Base-by-base conservation (phyloP, 768 basidiomycete species). In the Xerocomellus amylosporus region DNA sequence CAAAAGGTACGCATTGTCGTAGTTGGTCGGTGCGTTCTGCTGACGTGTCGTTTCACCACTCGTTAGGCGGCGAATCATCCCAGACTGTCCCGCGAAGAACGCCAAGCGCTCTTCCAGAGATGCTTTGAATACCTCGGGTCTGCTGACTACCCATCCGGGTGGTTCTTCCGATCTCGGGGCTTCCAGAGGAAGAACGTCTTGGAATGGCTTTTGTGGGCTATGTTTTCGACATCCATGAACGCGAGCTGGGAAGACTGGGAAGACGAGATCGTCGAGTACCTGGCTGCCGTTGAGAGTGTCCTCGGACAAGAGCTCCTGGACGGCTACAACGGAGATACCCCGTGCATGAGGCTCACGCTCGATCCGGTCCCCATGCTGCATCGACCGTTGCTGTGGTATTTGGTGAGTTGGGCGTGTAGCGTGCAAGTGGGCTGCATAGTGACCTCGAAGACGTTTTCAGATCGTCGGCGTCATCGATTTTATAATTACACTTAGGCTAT, bases 191-290 rank as follows among this genome's bases (percentile, higher is more conserved):
- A 78, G 17, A 84, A 87, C 55, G 67, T 79, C 38, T 44, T 73
- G 6, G 82, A 85, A 43, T 87, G 85, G 85, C 64, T 87, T n/a
- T 71, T 83, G 7, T 87, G 84, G 84, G 80, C 83, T 0, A 55
- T 87, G 22, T 87, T 85, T 63, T 77, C 77, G 2, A 66, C 73
- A 4, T 68, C 75, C 6, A 62, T 68, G 28, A 62, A 70, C 5
- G 62, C 70, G 10, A 43, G 58, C 5, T 49, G 58, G 20, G 55
- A 71, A 17, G 76, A 74, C 36, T 81, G 80, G 76, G 62, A 69
- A 14, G 80, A 80, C 3, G 85, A 86, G 62, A 60, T 86, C 2
- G 71, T 75, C 9, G 71, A 63, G 19, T 86, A 86, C 59, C 47
- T 82, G 2, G 45, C 63, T 6, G 54, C 37, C 7, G 60, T 83